These are phyloP conservation scores for Myxozyma nipponensis DNA, from an alignment of 805 yeast species.

Conservation along the genomic window DNA sequence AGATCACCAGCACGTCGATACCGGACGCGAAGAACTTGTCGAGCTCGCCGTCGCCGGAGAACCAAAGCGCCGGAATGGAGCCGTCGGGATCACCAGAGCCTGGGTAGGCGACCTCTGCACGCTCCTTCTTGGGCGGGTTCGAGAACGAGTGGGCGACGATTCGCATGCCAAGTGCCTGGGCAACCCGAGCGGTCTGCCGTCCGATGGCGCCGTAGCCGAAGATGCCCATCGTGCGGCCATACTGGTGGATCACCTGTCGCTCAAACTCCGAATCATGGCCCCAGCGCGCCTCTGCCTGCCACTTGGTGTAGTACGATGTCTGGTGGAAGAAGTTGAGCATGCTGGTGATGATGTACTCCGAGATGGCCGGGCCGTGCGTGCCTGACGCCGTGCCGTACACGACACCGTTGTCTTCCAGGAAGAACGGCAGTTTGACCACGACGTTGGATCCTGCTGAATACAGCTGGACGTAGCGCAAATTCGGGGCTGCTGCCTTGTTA, in stretches of 20 bases:
- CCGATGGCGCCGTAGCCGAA: constrained; percentile 78
- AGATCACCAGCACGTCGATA: constrained; percentile 56
- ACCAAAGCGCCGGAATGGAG: constrained; percentile 43
- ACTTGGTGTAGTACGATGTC: constrained; percentile 8
- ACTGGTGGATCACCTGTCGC: constrained; percentile 12
- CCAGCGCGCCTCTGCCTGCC: constrained; percentile 27
- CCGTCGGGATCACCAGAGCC: constrained; percentile 45
- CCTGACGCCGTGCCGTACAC: constrained; percentile 28
- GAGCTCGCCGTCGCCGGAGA: constrained; percentile 44
- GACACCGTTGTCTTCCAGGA: constrained; percentile 8
- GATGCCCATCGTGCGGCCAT: constrained; percentile 40
- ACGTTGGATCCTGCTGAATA: constrained; percentile 28
- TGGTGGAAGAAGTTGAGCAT: constrained; percentile 25
- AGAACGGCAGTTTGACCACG: constrained; percentile 13
- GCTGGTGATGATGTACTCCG: constrained; percentile 26
- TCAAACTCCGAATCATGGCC: constrained; percentile 11
- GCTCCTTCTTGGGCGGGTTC: constrained; percentile 24
- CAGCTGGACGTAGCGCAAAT: constrained; percentile 26
- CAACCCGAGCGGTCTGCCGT: constrained; percentile 53
- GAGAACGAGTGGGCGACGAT: constrained; percentile 38
- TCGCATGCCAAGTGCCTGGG: constrained; percentile 57
- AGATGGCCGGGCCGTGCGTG: constrained; percentile 29
- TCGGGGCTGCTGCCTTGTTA: constrained; percentile 23
- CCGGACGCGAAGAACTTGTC: constrained; percentile 43
- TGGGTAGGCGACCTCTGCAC: constrained; percentile 45